These are phyloP conservation scores for Blastobotrys proliferans DNA, from an alignment of 1,139 yeast genomes.

Conservation along the genomic window DNA sequence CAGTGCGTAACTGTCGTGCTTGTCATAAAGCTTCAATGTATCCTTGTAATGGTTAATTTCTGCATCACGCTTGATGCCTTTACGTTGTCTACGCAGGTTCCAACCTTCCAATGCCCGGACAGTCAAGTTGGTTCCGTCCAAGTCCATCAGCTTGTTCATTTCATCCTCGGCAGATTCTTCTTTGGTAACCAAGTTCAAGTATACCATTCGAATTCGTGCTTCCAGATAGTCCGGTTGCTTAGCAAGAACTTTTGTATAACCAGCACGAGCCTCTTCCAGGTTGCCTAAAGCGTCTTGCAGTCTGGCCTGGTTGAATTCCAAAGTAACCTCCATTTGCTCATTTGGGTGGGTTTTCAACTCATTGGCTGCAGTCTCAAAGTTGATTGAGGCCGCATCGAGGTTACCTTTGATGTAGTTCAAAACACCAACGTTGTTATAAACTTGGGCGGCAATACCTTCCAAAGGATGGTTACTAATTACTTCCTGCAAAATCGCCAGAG, in stretches of 20 bases:
- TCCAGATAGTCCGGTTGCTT: slow-evolving; percentile 69
- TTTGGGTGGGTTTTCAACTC: slow-evolving; percentile 26
- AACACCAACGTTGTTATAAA: slow-evolving; percentile 83
- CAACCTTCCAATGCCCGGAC: slow-evolving; percentile 90
- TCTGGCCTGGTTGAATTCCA: slow-evolving; percentile 40
- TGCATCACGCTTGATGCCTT: slow-evolving; percentile 37
- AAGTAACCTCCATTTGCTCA: slow-evolving; percentile 26
- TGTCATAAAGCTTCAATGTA: slow-evolving; percentile 72
- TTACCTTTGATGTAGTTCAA: slow-evolving; percentile 68
- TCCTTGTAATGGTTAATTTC: slow-evolving; percentile 68
- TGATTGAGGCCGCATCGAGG: slow-evolving; percentile 45
- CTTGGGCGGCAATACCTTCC: slow-evolving; percentile 55
- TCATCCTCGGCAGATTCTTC: slow-evolving; percentile 44
- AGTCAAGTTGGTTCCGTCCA: slow-evolving; percentile 64
- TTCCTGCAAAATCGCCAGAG: slow-evolving; percentile 52
- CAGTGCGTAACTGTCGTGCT: slow-evolving; percentile 83
- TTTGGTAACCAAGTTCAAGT: slow-evolving; percentile 42
- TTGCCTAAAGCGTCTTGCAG: slow-evolving; percentile 41
- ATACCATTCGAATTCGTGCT: slow-evolving; percentile 69
- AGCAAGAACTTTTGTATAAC: slow-evolving; percentile 54
- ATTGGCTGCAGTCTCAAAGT: slow-evolving; percentile 51
- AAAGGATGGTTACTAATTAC: slow-evolving; percentile 46
- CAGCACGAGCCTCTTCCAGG: slow-evolving; percentile 43
- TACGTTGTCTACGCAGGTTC: slow-evolving; percentile 58
- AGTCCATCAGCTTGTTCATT: slow-evolving; percentile 50